These are phyloP conservation scores for Xylaria sp. DNA, from an alignment of 2,329 filamentous ascomycete species.

Conservation along the genomic window DNA sequence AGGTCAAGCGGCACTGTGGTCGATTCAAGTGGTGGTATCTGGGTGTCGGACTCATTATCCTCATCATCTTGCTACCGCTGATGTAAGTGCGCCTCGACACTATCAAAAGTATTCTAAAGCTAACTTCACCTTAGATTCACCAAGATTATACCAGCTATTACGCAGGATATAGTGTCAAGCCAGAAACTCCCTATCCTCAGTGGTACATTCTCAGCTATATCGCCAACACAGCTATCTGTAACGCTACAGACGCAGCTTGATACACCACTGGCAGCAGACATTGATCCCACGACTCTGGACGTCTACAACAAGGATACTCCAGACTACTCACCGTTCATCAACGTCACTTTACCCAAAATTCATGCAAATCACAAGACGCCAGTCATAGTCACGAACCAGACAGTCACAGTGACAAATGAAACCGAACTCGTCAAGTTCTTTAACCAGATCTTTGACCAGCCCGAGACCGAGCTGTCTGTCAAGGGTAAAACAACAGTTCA, in stretches of 20 bases:
- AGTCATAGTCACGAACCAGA: constrained; percentile 51
- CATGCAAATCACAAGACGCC: constrained; percentile 53
- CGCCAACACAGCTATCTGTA: constrained; percentile 51
- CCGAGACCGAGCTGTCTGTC: constrained; percentile 52
- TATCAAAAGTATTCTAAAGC: constrained; percentile 13
- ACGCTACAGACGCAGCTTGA: constrained; percentile 53
- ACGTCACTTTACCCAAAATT: constrained; percentile 49
- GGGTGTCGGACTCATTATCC: constrained; percentile 52
- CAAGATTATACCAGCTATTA: constrained; percentile 59
- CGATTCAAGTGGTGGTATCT: constrained; percentile 59
- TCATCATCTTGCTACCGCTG: constrained; percentile 59
- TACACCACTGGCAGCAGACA: constrained; percentile 52
- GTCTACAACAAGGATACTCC: constrained; percentile 56
- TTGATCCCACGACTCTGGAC: constrained; percentile 54
- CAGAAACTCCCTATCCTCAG: constrained; percentile 55
- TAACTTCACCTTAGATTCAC: constrained; percentile 54
- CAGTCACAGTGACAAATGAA: constrained; percentile 53
- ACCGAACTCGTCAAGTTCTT: constrained; percentile 56
- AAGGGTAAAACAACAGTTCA: constrained; percentile 53
- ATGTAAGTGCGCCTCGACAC: constrained; percentile 52
- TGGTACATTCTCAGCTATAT: constrained; percentile 52
- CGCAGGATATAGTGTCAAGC: constrained; percentile 57
- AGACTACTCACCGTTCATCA: constrained; percentile 48
- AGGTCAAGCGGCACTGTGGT: constrained; percentile 55
- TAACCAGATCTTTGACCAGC: constrained; percentile 54